Evolutionary conservation across 2,329 filamentous ascomycete genomes (phyloP).

Genomic region (Plectosphaerella plurivora): DNA sequence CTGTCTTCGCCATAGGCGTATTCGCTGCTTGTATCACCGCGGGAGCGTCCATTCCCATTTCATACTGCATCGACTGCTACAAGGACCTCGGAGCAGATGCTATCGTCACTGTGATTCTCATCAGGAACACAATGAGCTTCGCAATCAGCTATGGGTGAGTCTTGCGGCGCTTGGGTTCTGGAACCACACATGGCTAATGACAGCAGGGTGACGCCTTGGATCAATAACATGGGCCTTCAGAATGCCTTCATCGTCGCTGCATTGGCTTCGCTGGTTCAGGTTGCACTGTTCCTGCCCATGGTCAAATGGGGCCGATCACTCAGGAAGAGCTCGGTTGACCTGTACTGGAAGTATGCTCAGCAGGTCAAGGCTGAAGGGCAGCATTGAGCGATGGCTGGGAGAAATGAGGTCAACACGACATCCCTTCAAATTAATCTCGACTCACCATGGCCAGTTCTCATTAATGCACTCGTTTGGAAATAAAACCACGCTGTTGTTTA

Average conservation of each 20-base stretch:
- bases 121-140: constrained; percentile 32
- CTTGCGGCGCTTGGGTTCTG: neutral
- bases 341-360: no score
- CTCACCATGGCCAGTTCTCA: no score
- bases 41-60: constrained; percentile 30
- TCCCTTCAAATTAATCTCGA: no score
- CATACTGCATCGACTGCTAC: constrained; percentile 36
- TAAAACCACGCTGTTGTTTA: no score
- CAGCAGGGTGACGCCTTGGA: constrained; percentile 6
- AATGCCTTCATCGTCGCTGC: constrained; percentile 4
- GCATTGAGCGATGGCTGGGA: no score
- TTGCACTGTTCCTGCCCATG: constrained; percentile 3
- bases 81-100: constrained; percentile 33
- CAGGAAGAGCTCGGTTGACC: neutral
- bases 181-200: neutral
- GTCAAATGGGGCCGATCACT: constrained; percentile 1
- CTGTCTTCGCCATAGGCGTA: constrained; percentile 33
- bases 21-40: constrained; percentile 26
- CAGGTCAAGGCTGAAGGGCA: no score
- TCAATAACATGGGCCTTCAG: constrained; percentile 3
- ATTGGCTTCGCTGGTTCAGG: neutral
- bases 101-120: constrained; percentile 32
- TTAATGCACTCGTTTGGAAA: no score
- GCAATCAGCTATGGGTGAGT: constrained; percentile 28
- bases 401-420: no score